Conservation (phyloP, 75 land plant genomes). For the Larix kaempferi region DNA sequence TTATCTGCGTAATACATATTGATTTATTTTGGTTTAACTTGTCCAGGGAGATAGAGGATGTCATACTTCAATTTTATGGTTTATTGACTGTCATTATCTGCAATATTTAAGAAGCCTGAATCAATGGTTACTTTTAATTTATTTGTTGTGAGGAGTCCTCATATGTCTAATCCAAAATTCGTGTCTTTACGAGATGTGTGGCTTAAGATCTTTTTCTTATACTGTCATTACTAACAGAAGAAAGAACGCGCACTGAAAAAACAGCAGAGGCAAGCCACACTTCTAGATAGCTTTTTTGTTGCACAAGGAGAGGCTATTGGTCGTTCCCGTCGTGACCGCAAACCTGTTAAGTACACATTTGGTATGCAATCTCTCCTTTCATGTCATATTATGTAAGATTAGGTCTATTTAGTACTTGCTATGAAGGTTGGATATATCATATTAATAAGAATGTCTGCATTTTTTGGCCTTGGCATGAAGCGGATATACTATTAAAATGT, state of each 20-base stretch:
- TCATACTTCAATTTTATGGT: neutral
- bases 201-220: neutral
- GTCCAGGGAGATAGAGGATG: neutral
- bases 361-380: constrained; percentile 33
- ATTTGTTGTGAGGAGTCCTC: neutral
- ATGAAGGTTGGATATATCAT: neutral
- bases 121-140: neutral
- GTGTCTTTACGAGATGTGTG: neutral
- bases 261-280: constrained; percentile 59
- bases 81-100: neutral
- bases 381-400: neutral
- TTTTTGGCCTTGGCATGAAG: neutral
- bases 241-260: constrained; percentile 70
- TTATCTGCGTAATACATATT: neutral
- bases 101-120: neutral
- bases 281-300: constrained; percentile 33
- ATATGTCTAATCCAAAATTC: too few species aligned
- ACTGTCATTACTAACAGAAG: constrained; percentile 36
- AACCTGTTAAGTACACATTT: constrained; percentile 78
- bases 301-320: constrained; percentile 29
- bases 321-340: constrained; percentile 67
- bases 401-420: neutral
- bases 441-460: neutral
- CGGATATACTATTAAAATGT: too few species aligned
- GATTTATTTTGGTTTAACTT: neutral